phyloP scores from a whole-genome alignment of 305 asterid species.

The Solanum hybrid region DNA sequence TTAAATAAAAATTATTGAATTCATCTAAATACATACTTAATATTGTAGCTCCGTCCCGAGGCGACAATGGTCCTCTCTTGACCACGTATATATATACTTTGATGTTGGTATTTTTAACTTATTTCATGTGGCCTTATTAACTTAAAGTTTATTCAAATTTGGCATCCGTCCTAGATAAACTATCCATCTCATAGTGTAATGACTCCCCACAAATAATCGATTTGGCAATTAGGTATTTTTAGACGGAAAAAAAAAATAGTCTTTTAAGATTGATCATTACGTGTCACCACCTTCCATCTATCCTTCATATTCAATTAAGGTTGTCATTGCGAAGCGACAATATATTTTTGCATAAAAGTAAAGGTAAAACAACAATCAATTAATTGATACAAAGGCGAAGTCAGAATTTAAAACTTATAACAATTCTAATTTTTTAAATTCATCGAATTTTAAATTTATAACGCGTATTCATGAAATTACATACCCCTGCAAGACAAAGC shows the following conservation, averaged over 20 bases:
- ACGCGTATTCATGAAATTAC: not conserved
- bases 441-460: not conserved
- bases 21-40: not conserved
- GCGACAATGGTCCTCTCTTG: not conserved
- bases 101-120: not conserved
- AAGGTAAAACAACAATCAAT: not conserved
- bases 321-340: not conserved
- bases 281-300: not conserved
- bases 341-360: not conserved
- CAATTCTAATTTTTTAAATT: accelerated
- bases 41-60: not conserved
- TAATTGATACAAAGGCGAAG: not conserved
- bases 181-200: not conserved
- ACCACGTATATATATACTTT: not conserved
- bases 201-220: not conserved
- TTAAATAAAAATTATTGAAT: not conserved
- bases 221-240: not conserved
- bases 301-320: not conserved
- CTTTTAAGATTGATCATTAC: not conserved
- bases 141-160: not conserved
- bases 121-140: not conserved
- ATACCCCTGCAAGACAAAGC: not conserved
- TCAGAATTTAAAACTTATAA: not conserved
- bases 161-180: not conserved
- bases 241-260: not conserved